These are phyloP conservation scores for Sphaerostilbella broomeana DNA, from an alignment of 2,329 filamentous ascomycete species.

Conservation along the genomic window DNA sequence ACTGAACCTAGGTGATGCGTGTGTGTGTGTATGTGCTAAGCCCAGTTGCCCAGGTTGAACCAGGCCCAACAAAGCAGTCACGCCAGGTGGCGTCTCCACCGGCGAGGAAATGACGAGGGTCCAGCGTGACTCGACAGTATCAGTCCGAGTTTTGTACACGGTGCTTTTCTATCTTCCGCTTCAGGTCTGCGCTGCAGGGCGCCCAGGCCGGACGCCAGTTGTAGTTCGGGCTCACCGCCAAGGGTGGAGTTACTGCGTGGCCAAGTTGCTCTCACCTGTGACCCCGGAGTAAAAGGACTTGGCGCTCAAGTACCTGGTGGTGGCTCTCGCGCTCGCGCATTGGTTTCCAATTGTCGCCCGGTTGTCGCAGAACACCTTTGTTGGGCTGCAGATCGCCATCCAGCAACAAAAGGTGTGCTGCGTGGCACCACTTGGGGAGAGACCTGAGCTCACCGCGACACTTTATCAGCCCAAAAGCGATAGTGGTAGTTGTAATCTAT, in stretches of 20 bases:
- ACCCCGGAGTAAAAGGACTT: no score
- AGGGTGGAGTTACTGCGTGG: no score
- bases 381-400: constrained; percentile 12
- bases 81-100: constrained; percentile 17
- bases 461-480: background rate
- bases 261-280: no score
- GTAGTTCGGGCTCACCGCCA: no score
- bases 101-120: constrained; percentile 17
- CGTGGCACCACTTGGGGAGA: constrained; percentile 14
- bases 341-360: background rate
- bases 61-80: constrained; percentile 6
- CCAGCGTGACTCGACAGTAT: constrained; percentile 17
- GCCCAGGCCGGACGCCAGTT: no score
- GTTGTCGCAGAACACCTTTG: no score
- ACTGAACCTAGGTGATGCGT: background rate
- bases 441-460: background rate
- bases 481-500: background rate
- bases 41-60: background rate
- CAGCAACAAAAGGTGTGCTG: constrained; percentile 11
- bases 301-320: no score
- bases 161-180: no score
- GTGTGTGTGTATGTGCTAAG: background rate
- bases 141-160: background rate
- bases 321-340: no score
- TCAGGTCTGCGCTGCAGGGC: no score